phyloP scores from a whole-genome alignment of 805 yeast genomes.

The Wickerhamomyces tratensis region DNA sequence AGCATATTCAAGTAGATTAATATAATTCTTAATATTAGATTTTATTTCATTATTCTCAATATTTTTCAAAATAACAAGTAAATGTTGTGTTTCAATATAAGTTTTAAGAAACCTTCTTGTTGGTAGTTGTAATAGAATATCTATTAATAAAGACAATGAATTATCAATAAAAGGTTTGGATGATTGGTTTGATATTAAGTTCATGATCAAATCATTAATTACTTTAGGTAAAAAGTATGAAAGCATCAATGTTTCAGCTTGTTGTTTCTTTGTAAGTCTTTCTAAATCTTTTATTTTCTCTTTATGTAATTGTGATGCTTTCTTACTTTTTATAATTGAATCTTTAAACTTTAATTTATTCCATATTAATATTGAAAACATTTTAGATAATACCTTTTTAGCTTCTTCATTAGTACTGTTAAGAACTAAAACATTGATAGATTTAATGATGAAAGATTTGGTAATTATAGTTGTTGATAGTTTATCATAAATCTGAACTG shows the following conservation, averaged over 20 bases:
- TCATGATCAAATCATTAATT: slow-evolving; percentile 3
- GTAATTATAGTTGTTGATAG: slow-evolving; percentile 11
- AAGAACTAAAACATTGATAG: neutral
- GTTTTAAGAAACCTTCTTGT: slow-evolving; percentile 27
- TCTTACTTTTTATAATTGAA: neutral
- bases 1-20: slow-evolving; percentile 14
- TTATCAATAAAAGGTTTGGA: neutral
- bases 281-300: slow-evolving; percentile 9
- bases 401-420: slow-evolving; percentile 5
- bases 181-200: neutral
- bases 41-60: neutral
- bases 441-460: neutral
- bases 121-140: slow-evolving; percentile 29
- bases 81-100: slow-evolving; percentile 19
- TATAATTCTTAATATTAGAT: neutral
- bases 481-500: slow-evolving; percentile 10
- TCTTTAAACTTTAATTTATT: slow-evolving; percentile 13
- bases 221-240: slow-evolving; percentile 11
- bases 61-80: slow-evolving; percentile 4
- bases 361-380: slow-evolving; percentile 27
- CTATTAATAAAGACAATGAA: slow-evolving; percentile 17
- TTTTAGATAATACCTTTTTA: slow-evolving; percentile 15
- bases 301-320: neutral
- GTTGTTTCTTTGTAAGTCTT: slow-evolving; percentile 7
- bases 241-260: slow-evolving; percentile 13